Conservation (phyloP, 1,284 basidiomycete species). For the Sparassis latifolia region DNA sequence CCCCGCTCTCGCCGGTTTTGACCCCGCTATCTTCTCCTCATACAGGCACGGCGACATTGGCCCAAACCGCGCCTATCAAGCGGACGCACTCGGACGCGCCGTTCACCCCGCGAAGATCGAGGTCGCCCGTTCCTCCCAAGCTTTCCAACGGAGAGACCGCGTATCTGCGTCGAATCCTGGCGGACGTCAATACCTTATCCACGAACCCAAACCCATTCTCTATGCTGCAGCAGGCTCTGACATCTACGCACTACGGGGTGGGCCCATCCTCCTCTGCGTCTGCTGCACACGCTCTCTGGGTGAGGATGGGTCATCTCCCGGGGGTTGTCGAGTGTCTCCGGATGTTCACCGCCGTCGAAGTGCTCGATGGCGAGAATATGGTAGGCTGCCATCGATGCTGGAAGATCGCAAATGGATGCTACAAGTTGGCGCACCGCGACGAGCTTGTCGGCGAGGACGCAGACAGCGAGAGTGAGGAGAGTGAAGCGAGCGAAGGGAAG, state of each 20-base stretch:
- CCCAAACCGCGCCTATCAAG: slow-evolving; percentile 5
- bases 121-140: slow-evolving; percentile 44
- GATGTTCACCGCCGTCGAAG: slow-evolving; percentile 86
- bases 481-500: slow-evolving; percentile 13
- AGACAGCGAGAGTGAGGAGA: slow-evolving; percentile 22
- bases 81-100: background rate
- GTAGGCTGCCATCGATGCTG: slow-evolving; percentile 92
- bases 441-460: slow-evolving; percentile 30
- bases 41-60: slow-evolving; percentile 3
- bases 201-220: slow-evolving; percentile 38
- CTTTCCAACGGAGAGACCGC: slow-evolving; percentile 47
- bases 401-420: slow-evolving; percentile 72
- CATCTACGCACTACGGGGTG: slow-evolving; percentile 4
- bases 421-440: slow-evolving; percentile 29
- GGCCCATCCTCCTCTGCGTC: slow-evolving; percentile 15
- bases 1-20: slow-evolving; percentile 8
- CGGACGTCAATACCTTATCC: slow-evolving; percentile 41
- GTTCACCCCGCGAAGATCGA: slow-evolving; percentile 1
- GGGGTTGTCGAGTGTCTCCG: slow-evolving; percentile 71
- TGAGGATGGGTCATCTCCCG: slow-evolving; percentile 44
- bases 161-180: slow-evolving; percentile 59
- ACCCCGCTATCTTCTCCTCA: slow-evolving; percentile 4
- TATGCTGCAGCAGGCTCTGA: slow-evolving; percentile 32
- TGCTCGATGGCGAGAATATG: slow-evolving; percentile 89
- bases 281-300: slow-evolving; percentile 34